A percentile compares a stretch with the other conserved stretches of the same genome.
Evolutionary conservation across 129 eudicot species (phyloP).

Genomic region (Gnaphalium uliginosum): DNA sequence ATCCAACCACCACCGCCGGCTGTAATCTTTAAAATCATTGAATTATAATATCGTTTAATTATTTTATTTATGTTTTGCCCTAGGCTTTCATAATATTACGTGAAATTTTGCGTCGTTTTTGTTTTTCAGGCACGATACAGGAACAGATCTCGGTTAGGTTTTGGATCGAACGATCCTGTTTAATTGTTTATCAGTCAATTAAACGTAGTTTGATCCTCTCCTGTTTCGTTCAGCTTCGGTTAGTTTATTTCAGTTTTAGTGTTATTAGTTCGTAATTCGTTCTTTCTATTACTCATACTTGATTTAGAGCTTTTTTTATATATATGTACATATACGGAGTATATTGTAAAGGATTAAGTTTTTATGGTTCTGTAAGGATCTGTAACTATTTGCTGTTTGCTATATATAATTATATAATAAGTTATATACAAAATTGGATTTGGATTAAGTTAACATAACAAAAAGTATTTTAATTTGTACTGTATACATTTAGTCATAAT

Average conservation of each 20-base stretch:
- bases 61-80: constrained; percentile 17
- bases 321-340: no score
- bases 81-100: constrained; percentile 9
- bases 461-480: no score
- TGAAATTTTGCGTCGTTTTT: constrained; percentile 13
- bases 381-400: no score
- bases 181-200: background rate
- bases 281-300: background rate
- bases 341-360: no score
- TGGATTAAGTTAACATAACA: no score
- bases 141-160: constrained; percentile 27
- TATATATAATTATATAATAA: no score
- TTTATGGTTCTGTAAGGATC: no score
- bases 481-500: no score
- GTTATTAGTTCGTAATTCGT: background rate
- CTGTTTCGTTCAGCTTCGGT: constrained; percentile 18
- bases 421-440: no score
- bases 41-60: constrained; percentile 15
- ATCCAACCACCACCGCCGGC: constrained; percentile 28
- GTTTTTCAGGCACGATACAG: constrained; percentile 2
- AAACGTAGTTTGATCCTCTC: constrained; percentile 11
- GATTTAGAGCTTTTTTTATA: constrained; percentile 3
- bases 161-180: constrained; percentile 19
- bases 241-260: constrained; percentile 24
- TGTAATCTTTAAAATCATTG: background rate